Conservation (phyloP, 768 basidiomycete genomes). For the Boletus speciosus region DNA sequence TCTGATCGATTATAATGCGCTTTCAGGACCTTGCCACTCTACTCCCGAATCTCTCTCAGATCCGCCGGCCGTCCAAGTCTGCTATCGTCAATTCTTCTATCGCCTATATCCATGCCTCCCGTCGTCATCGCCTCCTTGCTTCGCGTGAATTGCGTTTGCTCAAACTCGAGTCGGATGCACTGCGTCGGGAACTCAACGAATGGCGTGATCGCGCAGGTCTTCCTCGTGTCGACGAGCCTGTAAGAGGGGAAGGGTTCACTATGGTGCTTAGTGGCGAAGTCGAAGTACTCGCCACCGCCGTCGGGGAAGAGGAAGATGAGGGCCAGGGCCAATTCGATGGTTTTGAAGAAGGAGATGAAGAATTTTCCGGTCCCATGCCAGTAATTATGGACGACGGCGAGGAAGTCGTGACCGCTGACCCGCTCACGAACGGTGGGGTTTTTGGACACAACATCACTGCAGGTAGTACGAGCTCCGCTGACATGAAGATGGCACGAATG, state of each 20-base stretch:
- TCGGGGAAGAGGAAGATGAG: constrained; percentile 58
- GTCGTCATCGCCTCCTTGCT: constrained; percentile 77
- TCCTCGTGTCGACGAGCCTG: constrained; percentile 68
- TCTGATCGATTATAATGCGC: constrained; percentile 14
- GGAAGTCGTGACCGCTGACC: constrained; percentile 25
- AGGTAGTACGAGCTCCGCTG: constrained; percentile 32
- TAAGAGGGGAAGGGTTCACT: constrained; percentile 66
- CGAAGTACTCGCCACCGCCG: constrained; percentile 53
- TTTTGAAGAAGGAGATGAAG: constrained; percentile 43
- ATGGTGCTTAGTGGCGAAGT: constrained; percentile 70
- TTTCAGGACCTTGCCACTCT: constrained; percentile 83
- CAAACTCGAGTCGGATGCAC: constrained; percentile 79
- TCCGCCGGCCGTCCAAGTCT: constrained; percentile 92
- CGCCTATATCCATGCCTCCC: constrained; percentile 79
- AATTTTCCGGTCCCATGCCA: constrained; percentile 28
- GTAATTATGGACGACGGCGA: constrained; percentile 30
- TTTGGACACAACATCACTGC: constrained; percentile 29
- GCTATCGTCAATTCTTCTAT: constrained; percentile 97
- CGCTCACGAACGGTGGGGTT: constrained; percentile 32
- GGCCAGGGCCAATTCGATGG: constrained; percentile 36
- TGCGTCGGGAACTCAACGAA: constrained; percentile 89
- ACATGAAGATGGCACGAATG: constrained; percentile 25
- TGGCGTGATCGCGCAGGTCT: constrained; percentile 81
- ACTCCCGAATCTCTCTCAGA: constrained; percentile 85
- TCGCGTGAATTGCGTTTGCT: constrained; percentile 77